Evolutionary conservation across 2,329 filamentous ascomycete genomes (phyloP).

Genomic region (Tetracladium maxilliforme): DNA sequence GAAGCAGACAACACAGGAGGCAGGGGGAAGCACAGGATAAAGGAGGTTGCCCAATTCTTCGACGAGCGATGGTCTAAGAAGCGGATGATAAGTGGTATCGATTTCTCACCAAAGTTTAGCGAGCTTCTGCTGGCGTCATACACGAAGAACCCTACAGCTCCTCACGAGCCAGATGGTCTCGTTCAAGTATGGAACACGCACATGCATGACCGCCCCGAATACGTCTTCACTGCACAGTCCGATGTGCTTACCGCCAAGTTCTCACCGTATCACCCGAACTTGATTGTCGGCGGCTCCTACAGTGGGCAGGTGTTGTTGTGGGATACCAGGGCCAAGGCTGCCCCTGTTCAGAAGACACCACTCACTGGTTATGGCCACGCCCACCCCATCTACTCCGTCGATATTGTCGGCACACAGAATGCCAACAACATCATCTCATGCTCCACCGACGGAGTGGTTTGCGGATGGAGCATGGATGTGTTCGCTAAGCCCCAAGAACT

Average conservation of each 20-base stretch:
- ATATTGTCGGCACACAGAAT: slow-evolving; percentile 95
- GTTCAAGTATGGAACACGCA: slow-evolving; percentile 97
- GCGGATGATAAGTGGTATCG: slow-evolving; percentile 88
- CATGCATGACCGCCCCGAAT: slow-evolving; percentile 86
- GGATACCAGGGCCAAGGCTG: slow-evolving; percentile 84
- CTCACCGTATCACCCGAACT: slow-evolving; percentile 94
- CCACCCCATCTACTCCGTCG: slow-evolving; percentile 88
- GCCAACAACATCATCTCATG: slow-evolving; percentile 97
- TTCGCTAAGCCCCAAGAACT: slow-evolving; percentile 92
- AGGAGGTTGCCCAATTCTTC: slow-evolving; percentile 85
- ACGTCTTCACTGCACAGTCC: slow-evolving; percentile 90
- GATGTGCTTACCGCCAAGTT: slow-evolving; percentile 94
- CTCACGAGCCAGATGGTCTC: slow-evolving; percentile 83
- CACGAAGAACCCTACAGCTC: slow-evolving; percentile 91
- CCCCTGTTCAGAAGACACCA: slow-evolving; percentile 89
- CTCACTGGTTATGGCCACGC: slow-evolving; percentile 91
- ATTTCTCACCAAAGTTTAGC: slow-evolving; percentile 90
- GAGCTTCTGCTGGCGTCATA: slow-evolving; percentile 90
- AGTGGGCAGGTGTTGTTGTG: slow-evolving; percentile 92
- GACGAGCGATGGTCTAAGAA: slow-evolving; percentile 95
- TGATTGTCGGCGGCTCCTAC: slow-evolving; percentile 93
- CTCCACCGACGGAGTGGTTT: slow-evolving; percentile 92
- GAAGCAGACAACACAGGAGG: slow-evolving; percentile 55
- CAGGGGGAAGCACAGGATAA: slow-evolving; percentile 60
- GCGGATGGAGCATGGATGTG: slow-evolving; percentile 96